Evolutionary conservation across 2,329 filamentous ascomycete genomes (phyloP).

Genomic region (Diaporthe citrichinensis): DNA sequence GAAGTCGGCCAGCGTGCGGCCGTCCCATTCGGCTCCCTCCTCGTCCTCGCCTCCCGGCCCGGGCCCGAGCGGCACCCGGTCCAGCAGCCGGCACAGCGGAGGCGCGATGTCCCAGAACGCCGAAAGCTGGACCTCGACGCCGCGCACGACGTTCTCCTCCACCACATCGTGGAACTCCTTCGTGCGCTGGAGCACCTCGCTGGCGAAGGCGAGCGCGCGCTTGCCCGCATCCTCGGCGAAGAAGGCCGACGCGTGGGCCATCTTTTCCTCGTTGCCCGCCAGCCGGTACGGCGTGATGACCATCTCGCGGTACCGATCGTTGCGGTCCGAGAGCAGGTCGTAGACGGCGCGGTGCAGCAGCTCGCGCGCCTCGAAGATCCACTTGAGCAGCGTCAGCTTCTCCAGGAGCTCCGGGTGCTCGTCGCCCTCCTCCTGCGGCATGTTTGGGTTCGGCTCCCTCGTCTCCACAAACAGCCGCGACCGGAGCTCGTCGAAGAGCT

Average conservation of each 20-base stretch:
- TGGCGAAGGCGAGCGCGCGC: conserved; percentile 78
- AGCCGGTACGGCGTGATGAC: conserved; percentile 85
- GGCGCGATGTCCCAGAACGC: conserved; percentile 99
- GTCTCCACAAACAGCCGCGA: conserved; percentile 80
- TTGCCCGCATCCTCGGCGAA: conserved; percentile 84
- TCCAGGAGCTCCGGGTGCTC: conserved; percentile 94
- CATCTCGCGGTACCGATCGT: conserved; percentile 87
- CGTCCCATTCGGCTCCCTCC: neutral
- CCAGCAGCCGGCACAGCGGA: conserved; percentile 80
- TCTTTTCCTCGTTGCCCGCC: conserved; percentile 83
- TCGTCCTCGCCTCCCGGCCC: conserved; percentile 6
- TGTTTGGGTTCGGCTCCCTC: conserved; percentile 78
- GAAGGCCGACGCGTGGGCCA: conserved; percentile 83
- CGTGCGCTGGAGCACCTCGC: conserved; percentile 79
- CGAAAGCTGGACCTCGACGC: conserved; percentile 90
- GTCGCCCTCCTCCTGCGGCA: conserved; percentile 94
- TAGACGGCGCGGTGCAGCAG: conserved; percentile 87
- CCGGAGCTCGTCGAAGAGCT: conserved; percentile 83
- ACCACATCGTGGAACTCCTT: conserved; percentile 84
- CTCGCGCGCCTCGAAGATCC: conserved; percentile 97
- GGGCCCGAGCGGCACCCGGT: conserved; percentile 77
- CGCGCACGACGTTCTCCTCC: conserved; percentile 86
- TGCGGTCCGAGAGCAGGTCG: conserved; percentile 86
- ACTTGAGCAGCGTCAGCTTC: conserved; percentile 94
- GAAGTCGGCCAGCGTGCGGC: conserved; percentile 65